Base-by-base conservation (phyloP, 2,329 filamentous ascomycete genomes). In the Cladorrhinum sp. region DNA sequence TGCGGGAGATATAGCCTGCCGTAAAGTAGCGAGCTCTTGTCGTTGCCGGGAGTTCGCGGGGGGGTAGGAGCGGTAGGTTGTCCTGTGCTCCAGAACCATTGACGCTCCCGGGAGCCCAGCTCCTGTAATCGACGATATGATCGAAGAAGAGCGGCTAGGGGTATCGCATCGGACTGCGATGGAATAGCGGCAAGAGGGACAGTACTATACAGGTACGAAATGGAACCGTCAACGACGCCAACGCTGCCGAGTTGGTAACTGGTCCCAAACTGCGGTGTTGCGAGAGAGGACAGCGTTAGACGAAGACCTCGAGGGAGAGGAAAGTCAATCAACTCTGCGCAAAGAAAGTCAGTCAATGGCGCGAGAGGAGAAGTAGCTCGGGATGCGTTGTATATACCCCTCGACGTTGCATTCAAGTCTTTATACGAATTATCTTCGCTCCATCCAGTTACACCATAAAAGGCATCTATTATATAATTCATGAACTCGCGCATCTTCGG, bases 131-230 rank as follows among this genome's bases (percentile, higher is more conserved):
- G 89, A 60, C 89, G 85, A 73, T 97, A 98, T 1, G 93, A 92
- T 59, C 86, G 85, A 54, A 96, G 85, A 22, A 97, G 83, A 66
- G 88, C 83, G 29, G 88, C 88, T 9, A 99, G 79, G 13, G 92
- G 86, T 38, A 97, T 88, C 22, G 84, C 79, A 52, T 88, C 86
- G 68, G 91, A 96, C 74, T 86, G 84, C 10, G 82, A 85, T 10
- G 80, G 74, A 81, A 92, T 65, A 55, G 87, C 80, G 41, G 81
- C 78, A 59, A 98, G 82, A 12, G 92, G 87, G 8, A 95, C 81
- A 2, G 92, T 96, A 53, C 92, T 96, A 79, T 96, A 98, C 57
- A 99, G 85, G 76, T 98, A 99, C 13, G 93, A 96, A 60, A 99
- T 85, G n/a, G 92, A 96, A 73, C 95, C 95, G 77, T 98, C 93